Evolutionary conservation across 257 asterid genomes (phyloP), one percentile per base, ranked within the genome.

Genomic region (Rauvolfia tetraphylla): DNA sequence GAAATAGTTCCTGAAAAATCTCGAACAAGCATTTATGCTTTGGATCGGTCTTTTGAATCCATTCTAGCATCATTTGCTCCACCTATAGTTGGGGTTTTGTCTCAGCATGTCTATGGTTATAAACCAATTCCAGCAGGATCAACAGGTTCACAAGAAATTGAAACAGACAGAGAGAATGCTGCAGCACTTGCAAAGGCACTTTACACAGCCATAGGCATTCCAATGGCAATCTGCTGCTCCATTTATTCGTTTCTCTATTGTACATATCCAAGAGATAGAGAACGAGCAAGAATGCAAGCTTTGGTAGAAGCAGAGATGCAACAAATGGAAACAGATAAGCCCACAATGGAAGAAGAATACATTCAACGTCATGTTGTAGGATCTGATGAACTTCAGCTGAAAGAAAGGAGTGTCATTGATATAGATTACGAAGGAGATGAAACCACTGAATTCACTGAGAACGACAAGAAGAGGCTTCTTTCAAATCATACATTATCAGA

Each of bases 111-210:
- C 27, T 95, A 85, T 23, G 97, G 97, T 72, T 95, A 81, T 41
- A 91, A 87, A 69, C 97, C 96, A 27, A 63, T 80, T 61, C 87
- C 88, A 69, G 73, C 74, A 22, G 91, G 88, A 15, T 74, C 92
- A 8, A 44, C 68, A 0, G 82, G 72, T 73, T 82, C 92, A 1
- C 78, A 82, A 78, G 69, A 56, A 29, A 80, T 87, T 8, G 88
- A 81, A 75, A 89, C 90, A 0, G 96, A 94, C 66, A 83, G 95
- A 86, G 91, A 86, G 76, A 94, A 92, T 27, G 97, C 96, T 25
- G 90, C 87, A 57, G 89, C 98, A 29, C 92, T 95, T 33, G 97
- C 96, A 7, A 95, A 89, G 82, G 98, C 98, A 25, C 93, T 92
- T 14, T 92, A 90, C 90, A 83, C 95, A n/a, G 88, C 98, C 25